Conservation (phyloP, 768 basidiomycete genomes). For the Calocera viscosa region DNA sequence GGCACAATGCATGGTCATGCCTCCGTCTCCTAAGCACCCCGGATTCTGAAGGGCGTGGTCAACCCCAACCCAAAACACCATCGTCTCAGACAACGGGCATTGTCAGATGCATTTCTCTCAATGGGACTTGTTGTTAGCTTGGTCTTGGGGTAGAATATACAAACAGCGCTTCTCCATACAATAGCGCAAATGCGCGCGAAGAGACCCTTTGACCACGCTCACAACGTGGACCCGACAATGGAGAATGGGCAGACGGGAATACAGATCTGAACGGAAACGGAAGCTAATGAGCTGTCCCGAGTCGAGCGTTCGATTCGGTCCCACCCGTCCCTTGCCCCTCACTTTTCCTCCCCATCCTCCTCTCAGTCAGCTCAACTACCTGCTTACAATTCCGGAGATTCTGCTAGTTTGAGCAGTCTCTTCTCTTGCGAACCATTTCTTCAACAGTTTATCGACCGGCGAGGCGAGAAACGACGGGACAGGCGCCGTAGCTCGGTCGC, state of each 20-base stretch:
- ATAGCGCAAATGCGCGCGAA: background rate
- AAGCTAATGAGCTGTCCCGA: constrained; percentile 9
- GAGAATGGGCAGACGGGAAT: constrained; percentile 2
- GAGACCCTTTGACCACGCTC: background rate
- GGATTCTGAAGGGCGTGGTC: background rate
- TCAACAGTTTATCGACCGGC: background rate
- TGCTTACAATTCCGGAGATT: background rate
- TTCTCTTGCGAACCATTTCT: background rate
- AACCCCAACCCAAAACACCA: background rate
- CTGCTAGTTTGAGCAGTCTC: background rate
- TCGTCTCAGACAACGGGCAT: background rate
- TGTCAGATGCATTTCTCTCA: background rate
- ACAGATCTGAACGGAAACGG: background rate
- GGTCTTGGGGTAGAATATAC: background rate
- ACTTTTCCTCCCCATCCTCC: background rate
- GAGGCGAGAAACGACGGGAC: background rate
- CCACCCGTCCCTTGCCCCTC: constrained; percentile 6
- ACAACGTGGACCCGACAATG: background rate
- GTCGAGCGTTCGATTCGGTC: constrained; percentile 8
- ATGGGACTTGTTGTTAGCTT: background rate
- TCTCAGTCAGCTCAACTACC: background rate
- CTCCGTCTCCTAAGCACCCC: constrained; percentile 5
- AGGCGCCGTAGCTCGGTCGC: background rate
- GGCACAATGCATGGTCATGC: background rate
- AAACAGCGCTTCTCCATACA: background rate